Evolutionary conservation across 768 basidiomycete species (phyloP).

Genomic region (Chalciporus sphaerocephalus): DNA sequence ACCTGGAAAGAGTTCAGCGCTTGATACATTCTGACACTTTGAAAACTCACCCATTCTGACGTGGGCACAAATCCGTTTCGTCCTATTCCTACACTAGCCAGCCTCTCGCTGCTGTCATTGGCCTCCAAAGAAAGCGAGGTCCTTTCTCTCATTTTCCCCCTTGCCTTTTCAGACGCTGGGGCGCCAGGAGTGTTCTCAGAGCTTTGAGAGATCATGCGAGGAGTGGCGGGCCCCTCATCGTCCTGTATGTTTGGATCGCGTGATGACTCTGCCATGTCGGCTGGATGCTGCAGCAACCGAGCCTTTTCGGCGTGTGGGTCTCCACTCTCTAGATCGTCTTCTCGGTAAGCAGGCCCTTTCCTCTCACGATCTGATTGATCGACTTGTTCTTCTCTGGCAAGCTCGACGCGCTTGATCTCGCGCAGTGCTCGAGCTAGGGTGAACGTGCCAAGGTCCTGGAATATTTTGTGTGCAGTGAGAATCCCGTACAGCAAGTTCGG

Average conservation of each 20-base stretch:
- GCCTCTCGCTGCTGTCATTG: conserved; percentile 54
- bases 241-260: conserved; percentile 7
- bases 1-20: conserved; percentile 43
- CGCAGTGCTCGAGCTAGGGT: conserved; percentile 81
- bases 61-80: conserved; percentile 92
- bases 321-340: conserved; percentile 27
- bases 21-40: background rate
- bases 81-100: conserved; percentile 69
- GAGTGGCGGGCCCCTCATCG: conserved; percentile 14
- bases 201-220: conserved; percentile 42
- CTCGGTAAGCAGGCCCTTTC: conserved; percentile 17
- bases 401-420: conserved; percentile 73
- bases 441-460: conserved; percentile 90
- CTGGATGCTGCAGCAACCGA: conserved; percentile 56
- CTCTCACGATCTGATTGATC: conserved; percentile 26
- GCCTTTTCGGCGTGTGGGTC: conserved; percentile 53
- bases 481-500: conserved; percentile 86
- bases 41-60: conserved; percentile 81
- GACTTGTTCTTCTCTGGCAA: conserved; percentile 66
- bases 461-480: conserved; percentile 74
- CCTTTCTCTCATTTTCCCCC: conserved; percentile 86
- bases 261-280: conserved; percentile 27
- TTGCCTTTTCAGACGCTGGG: conserved; percentile 74
- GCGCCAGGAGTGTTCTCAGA: conserved; percentile 34
- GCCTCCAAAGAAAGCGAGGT: conserved; percentile 50